Evolutionary conservation across 208 protist species (phyloP).

Genomic region (Acanthamoeba sp.): DNA sequence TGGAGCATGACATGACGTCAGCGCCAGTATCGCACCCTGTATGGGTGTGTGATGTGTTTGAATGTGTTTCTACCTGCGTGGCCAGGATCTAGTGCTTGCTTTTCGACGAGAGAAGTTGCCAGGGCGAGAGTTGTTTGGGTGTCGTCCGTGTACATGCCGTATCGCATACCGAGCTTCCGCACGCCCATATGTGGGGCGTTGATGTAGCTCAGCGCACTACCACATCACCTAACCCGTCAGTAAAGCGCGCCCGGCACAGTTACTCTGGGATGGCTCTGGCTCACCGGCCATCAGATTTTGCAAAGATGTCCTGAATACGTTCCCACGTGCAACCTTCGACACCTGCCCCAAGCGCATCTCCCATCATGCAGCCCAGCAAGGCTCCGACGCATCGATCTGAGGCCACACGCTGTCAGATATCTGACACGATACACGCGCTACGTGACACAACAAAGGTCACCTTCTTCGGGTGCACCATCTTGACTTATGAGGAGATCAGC

Average conservation of each 20-base stretch:
- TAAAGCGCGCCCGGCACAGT: background rate
- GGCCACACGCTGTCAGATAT: too few species aligned
- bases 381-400: slow-evolving; percentile 45
- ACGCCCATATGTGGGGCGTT: slow-evolving; percentile 35
- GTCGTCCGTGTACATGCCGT: slow-evolving; percentile 42
- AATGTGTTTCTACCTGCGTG: slow-evolving; percentile 15
- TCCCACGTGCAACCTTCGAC: slow-evolving; percentile 21
- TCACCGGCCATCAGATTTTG: background rate
- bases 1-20: background rate
- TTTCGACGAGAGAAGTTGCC: slow-evolving; percentile 9
- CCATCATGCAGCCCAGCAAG: slow-evolving; percentile 59
- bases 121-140: slow-evolving; percentile 32
- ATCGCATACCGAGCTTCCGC: slow-evolving; percentile 23
- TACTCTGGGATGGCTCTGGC: background rate
- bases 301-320: background rate
- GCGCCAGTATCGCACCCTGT: too few species aligned
- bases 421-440: too few species aligned
- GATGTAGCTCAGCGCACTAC: slow-evolving; percentile 9
- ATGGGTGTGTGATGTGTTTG: too few species aligned
- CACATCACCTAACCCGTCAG: background rate
- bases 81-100: background rate
- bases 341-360: background rate
- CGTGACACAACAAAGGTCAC: background rate
- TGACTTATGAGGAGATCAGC: background rate
- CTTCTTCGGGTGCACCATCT: background rate